Evolutionary conservation across 352 stramenopile species (phyloP).

Genomic region (Aphanomyces euteiches): DNA sequence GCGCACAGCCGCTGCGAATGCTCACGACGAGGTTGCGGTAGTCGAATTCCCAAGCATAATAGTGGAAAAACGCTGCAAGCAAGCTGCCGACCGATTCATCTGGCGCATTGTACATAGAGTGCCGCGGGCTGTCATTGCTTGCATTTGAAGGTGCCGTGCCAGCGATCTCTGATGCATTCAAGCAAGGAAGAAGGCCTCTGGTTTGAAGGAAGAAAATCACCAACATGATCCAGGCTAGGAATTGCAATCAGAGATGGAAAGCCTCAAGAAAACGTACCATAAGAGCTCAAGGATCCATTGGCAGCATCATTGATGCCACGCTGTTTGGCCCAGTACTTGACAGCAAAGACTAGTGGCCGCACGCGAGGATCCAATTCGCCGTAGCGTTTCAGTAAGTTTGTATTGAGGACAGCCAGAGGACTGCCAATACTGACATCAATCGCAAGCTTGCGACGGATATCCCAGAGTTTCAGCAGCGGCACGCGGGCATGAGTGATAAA

Average conservation of each 20-base stretch:
- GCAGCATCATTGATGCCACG: slow-evolving; percentile 96
- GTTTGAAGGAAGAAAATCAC: slow-evolving; percentile 96
- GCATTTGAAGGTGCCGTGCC: too few species aligned
- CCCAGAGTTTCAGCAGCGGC: slow-evolving; percentile 77
- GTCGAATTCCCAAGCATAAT: slow-evolving; percentile 95
- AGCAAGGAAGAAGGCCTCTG: slow-evolving; percentile 39
- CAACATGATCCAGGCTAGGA: slow-evolving; percentile 91
- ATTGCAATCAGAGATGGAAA: neutral
- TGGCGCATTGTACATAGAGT: neutral
- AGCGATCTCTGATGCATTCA: neutral
- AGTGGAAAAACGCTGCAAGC: slow-evolving; percentile 95
- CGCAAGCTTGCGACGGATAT: slow-evolving; percentile 50
- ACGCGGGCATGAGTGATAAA: slow-evolving; percentile 73
- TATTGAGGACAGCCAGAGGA: slow-evolving; percentile 74
- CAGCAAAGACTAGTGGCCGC: slow-evolving; percentile 90
- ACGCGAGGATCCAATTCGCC: slow-evolving; percentile 67
- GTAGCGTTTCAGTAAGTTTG: slow-evolving; percentile 71
- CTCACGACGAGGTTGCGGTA: slow-evolving; percentile 92
- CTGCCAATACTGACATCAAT: slow-evolving; percentile 74
- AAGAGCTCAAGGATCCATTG: slow-evolving; percentile 95
- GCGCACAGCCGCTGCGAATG: slow-evolving; percentile 65
- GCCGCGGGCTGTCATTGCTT: too few species aligned
- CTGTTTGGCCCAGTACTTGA: slow-evolving; percentile 98
- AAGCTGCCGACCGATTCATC: slow-evolving; percentile 38
- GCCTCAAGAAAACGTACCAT: slow-evolving; percentile 56